phyloP scores from a whole-genome alignment of 2,329 filamentous ascomycete genomes.

The Scedosporium boydii region DNA sequence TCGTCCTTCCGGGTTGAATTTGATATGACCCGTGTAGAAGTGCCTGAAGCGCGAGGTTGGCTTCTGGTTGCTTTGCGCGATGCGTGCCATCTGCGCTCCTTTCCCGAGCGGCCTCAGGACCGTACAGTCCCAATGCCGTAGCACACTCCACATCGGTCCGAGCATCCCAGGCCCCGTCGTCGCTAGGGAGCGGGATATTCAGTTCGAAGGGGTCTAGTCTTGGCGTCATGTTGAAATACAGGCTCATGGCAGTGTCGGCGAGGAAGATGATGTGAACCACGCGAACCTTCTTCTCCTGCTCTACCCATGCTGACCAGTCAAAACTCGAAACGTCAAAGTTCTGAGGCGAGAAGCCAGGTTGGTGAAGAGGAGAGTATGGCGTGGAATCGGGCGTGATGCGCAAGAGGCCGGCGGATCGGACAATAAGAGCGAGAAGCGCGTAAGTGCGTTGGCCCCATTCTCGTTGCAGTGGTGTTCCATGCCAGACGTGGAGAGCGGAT shows the following conservation, averaged over 20 bases:
- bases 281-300: constrained; percentile 60
- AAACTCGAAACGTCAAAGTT: constrained; percentile 42
- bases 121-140: constrained; percentile 54
- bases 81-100: constrained; percentile 54
- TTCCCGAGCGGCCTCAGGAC: constrained; percentile 41
- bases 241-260: constrained; percentile 52
- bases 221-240: constrained; percentile 62
- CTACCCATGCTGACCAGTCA: constrained; percentile 58
- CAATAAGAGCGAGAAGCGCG: constrained; percentile 44
- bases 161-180: constrained; percentile 68
- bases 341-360: constrained; percentile 37
- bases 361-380: constrained; percentile 51
- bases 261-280: constrained; percentile 57
- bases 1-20: constrained; percentile 57
- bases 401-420: constrained; percentile 47
- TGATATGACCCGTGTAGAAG: constrained; percentile 49
- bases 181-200: constrained; percentile 57
- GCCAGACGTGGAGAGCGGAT: constrained; percentile 56
- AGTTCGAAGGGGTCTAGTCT: constrained; percentile 57
- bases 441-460: constrained; percentile 52
- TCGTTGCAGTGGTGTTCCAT: constrained; percentile 57
- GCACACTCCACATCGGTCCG: constrained; percentile 48
- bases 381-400: constrained; percentile 38
- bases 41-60: constrained; percentile 51
- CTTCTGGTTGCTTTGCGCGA: constrained; percentile 53